Evolutionary conservation across 2,329 filamentous ascomycete genomes (phyloP), one percentile per base, ranked within the genome.

Genomic region (Colletotrichum godetiae): DNA sequence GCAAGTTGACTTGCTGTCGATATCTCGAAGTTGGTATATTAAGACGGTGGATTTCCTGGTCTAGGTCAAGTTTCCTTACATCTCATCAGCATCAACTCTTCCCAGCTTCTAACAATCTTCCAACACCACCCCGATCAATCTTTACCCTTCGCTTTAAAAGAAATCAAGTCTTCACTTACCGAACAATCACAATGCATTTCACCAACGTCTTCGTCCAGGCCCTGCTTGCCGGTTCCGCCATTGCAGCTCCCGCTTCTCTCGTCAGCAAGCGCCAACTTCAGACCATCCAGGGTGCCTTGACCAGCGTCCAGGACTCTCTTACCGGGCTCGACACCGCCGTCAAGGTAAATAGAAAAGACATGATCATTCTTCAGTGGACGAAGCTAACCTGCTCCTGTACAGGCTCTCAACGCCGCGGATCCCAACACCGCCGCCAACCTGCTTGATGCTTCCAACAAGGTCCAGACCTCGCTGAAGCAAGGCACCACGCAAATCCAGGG

Each of bases 251-350:
- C 24, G 56, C 65, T 42, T 70, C 71, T 33, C 61, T 73, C 59
- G 33, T 59, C 27, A 73, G 67, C 64, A 68, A 74, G 64, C 65
- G 65, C 57, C 90, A 92, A 80, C 82, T 87, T 46, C 87, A 86
- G 70, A 86, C 90, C 35, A 86, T 91, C 80, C 90, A 88, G 82
- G 89, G 88, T 31, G 83, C 86, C 74, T 90, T 91, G 42, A 91
- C 86, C 81, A 88, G 87, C 22, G 82, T 88, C 61, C 91, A 90
- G 82, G 75, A 76, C 66, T 90, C 91, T 80, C 84, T 92, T 7
- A 91, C 91, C 81, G 86, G 90, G 73, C 80, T 86, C 61, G 82
- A 82, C 68, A 76, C 72, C 4, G 74, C 76, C 7, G 69, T 78
- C 27, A 76, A 75, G 71, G 71, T 71, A 60, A 11, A 35, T 13